Evolutionary conservation across 1,284 basidiomycete species (phyloP).

Genomic region (Cronartium quercuum): DNA sequence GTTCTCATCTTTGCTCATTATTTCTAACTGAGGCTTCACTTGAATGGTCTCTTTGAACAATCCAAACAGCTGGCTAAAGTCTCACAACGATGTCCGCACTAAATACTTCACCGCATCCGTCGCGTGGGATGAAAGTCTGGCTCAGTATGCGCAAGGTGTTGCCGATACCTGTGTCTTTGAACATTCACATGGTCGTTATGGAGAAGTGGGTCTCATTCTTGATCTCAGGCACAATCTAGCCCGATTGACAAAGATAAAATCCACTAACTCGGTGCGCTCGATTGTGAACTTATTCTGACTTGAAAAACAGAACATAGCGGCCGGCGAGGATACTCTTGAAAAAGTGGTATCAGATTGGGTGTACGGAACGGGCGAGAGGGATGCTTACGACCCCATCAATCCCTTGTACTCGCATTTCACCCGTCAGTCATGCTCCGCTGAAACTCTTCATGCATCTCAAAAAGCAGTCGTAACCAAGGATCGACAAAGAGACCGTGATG

Average conservation of each 20-base stretch:
- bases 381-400: not conserved
- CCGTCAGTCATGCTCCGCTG: not conserved
- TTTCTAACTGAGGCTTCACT: not conserved
- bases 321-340: not conserved
- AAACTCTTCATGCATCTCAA: too few relatives aligned
- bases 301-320: not conserved
- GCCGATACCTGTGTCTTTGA: not conserved
- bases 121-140: not conserved
- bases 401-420: not conserved
- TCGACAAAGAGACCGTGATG: not conserved
- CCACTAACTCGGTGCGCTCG: not conserved
- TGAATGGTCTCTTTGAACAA: not conserved
- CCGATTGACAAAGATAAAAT: not conserved
- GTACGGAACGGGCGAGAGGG: not conserved
- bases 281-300: not conserved
- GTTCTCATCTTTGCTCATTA: not conserved
- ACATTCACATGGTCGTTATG: not conserved
- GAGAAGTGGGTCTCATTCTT: not conserved
- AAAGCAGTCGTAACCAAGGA: not conserved
- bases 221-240: not conserved
- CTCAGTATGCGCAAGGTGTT: not conserved
- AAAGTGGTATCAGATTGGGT: not conserved
- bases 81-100: not conserved
- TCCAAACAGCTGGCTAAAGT: not conserved
- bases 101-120: not conserved